A percentile compares a stretch with the other conserved stretches of the same genome.
Evolutionary conservation across 257 asterid genomes (phyloP).

Genomic region (Solanum bukasovii): DNA sequence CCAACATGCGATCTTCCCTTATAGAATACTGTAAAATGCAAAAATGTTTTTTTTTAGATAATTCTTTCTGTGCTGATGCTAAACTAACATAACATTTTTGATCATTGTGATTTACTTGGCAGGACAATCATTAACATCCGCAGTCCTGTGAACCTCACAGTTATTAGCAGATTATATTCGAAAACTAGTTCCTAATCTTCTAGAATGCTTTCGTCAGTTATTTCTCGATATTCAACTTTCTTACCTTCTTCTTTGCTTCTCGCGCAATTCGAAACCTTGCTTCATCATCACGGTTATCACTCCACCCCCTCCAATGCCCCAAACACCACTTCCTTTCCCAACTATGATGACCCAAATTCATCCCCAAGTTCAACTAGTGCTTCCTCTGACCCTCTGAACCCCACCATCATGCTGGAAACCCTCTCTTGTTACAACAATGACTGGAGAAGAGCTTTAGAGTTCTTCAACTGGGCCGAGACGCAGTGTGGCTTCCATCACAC

Average conservation of each 20-base stretch:
- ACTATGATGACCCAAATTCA: slow-evolving; percentile 1
- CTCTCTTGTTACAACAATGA: slow-evolving; percentile 67
- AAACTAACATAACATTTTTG: neutral
- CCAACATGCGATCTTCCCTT: neutral
- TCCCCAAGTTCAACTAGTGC: slow-evolving; percentile 9
- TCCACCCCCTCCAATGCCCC: slow-evolving; percentile 1
- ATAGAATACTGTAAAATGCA: neutral
- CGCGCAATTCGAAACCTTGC: slow-evolving; percentile 18
- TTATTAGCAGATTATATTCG: neutral
- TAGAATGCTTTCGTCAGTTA: slow-evolving; percentile 29
- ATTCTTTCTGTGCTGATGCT: neutral
- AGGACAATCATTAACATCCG: neutral
- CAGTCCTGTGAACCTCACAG: neutral
- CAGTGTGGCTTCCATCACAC: slow-evolving; percentile 52
- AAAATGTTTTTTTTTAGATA: neutral
- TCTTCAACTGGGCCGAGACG: slow-evolving; percentile 76
- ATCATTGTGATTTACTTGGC: neutral
- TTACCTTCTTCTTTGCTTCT: slow-evolving; percentile 17
- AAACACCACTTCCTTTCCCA: slow-evolving; percentile 9
- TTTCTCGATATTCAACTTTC: slow-evolving; percentile 19
- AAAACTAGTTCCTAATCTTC: neutral
- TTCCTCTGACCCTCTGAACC: slow-evolving; percentile 16
- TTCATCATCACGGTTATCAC: slow-evolving; percentile 2
- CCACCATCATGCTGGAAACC: slow-evolving; percentile 38
- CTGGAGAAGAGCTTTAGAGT: slow-evolving; percentile 77